Evolutionary conservation across 2,329 filamentous ascomycete genomes (phyloP).

Genomic region (Trichophyton verrucosum): DNA sequence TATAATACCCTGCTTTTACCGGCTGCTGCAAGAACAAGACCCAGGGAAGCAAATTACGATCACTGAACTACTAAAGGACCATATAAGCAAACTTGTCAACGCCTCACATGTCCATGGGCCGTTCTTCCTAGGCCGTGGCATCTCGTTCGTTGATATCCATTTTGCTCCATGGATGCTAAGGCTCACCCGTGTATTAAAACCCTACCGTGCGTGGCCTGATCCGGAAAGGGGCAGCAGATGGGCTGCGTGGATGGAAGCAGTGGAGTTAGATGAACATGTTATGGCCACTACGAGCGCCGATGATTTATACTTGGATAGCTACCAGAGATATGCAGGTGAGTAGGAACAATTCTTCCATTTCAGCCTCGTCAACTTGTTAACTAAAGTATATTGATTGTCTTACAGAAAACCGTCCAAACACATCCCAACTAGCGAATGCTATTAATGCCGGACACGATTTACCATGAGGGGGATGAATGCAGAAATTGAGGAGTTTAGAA

Average conservation of each 20-base stretch:
- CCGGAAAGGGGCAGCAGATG: constrained; percentile 52
- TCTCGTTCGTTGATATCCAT: constrained; percentile 60
- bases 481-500: not conserved
- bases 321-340: constrained; percentile 50
- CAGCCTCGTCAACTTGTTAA: not conserved
- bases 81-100: constrained; percentile 51
- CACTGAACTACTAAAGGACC: constrained; percentile 49
- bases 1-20: constrained; percentile 66
- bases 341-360: constrained; percentile 9
- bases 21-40: constrained; percentile 55
- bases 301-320: constrained; percentile 54
- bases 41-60: constrained; percentile 45
- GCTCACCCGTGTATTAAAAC: constrained; percentile 51
- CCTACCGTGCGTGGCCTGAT: constrained; percentile 54
- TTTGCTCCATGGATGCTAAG: constrained; percentile 64
- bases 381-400: constrained; percentile 8
- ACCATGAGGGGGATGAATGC: constrained; percentile 28
- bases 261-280: constrained; percentile 52
- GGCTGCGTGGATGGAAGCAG: constrained; percentile 56
- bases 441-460: constrained; percentile 45
- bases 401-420: constrained; percentile 47
- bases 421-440: constrained; percentile 46
- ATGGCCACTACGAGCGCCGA: constrained; percentile 55
- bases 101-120: constrained; percentile 50
- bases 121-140: constrained; percentile 50